Evolutionary conservation across 352 stramenopile species (phyloP).

Genomic region (Phytophthora podocarpi): DNA sequence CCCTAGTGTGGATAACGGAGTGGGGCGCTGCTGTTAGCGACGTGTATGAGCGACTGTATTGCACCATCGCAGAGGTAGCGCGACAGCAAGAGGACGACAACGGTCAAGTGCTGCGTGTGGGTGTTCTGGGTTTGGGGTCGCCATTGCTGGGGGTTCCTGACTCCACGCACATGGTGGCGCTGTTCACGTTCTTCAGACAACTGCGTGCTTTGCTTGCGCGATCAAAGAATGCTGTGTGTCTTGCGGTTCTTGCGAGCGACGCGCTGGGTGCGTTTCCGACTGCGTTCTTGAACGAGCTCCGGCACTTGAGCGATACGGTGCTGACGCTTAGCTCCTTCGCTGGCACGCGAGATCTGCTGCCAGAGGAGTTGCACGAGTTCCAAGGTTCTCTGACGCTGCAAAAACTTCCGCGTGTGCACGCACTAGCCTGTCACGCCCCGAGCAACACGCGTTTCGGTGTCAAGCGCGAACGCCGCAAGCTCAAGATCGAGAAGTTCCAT

Average conservation of each 20-base stretch:
- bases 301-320: slow-evolving; percentile 62
- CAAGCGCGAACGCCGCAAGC: slow-evolving; percentile 69
- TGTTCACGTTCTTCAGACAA: slow-evolving; percentile 44
- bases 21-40: not conserved
- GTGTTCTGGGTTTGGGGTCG: slow-evolving; percentile 50
- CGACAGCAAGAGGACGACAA: slow-evolving; percentile 6
- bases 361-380: slow-evolving; percentile 64
- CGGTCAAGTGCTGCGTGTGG: slow-evolving; percentile 48
- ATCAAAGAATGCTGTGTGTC: slow-evolving; percentile 30
- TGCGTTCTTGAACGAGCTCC: slow-evolving; percentile 50
- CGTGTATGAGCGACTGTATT: slow-evolving; percentile 41
- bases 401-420: slow-evolving; percentile 63
- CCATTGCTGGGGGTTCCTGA: slow-evolving; percentile 40
- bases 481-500: slow-evolving; percentile 85
- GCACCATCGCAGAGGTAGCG: slow-evolving; percentile 27
- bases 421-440: slow-evolving; percentile 56
- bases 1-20: slow-evolving; percentile 5
- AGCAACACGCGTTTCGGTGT: slow-evolving; percentile 66
- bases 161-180: slow-evolving; percentile 44
- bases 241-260: slow-evolving; percentile 34
- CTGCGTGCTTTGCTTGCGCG: slow-evolving; percentile 35
- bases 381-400: slow-evolving; percentile 59
- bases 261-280: slow-evolving; percentile 27
- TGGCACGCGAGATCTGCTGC: slow-evolving; percentile 60
- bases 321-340: slow-evolving; percentile 64